Evolutionary conservation across 495 filamentous ascomycete genomes (phyloP).

Genomic region (Aspergillus diversus): DNA sequence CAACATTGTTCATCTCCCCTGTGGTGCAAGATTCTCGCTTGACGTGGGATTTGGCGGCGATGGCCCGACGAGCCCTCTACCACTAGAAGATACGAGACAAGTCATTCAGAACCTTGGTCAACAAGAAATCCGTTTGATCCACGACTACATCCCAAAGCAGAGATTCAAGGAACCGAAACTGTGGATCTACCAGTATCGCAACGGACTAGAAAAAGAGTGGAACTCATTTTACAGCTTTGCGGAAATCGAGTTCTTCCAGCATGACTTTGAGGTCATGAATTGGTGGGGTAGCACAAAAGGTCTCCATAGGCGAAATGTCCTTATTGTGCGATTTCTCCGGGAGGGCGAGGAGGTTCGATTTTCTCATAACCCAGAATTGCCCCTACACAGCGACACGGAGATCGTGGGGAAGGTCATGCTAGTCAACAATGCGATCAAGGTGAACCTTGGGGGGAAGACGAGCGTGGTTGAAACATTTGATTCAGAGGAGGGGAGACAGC

Average conservation of each 20-base stretch:
- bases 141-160: slow-evolving; percentile 51
- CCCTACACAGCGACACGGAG: slow-evolving; percentile 24
- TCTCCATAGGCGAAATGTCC: slow-evolving; percentile 52
- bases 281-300: slow-evolving; percentile 52
- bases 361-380: slow-evolving; percentile 1
- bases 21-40: slow-evolving; percentile 55
- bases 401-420: slow-evolving; percentile 66
- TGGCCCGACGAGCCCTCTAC: slow-evolving; percentile 60
- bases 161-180: slow-evolving; percentile 44
- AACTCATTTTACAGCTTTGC: slow-evolving; percentile 62
- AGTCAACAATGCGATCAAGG: slow-evolving; percentile 57
- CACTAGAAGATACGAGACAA: slow-evolving; percentile 41
- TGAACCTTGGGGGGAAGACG: slow-evolving; percentile 60
- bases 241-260: slow-evolving; percentile 61
- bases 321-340: slow-evolving; percentile 62
- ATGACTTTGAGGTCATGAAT: slow-evolving; percentile 71
- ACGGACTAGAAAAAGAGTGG: slow-evolving; percentile 51
- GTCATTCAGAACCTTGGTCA: slow-evolving; percentile 47
- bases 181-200: slow-evolving; percentile 68
- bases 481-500: slow-evolving; percentile 53
- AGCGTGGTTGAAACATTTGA: slow-evolving; percentile 51
- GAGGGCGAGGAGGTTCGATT: slow-evolving; percentile 31
- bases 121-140: slow-evolving; percentile 53
- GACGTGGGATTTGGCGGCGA: slow-evolving; percentile 76
- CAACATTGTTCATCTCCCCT: slow-evolving; percentile 63